Percentiles rank a stretch among this genome's conserved stretches.
phyloP scores from a whole-genome alignment of 2,329 filamentous ascomycete genomes.

The Harringtonia lauricola region DNA sequence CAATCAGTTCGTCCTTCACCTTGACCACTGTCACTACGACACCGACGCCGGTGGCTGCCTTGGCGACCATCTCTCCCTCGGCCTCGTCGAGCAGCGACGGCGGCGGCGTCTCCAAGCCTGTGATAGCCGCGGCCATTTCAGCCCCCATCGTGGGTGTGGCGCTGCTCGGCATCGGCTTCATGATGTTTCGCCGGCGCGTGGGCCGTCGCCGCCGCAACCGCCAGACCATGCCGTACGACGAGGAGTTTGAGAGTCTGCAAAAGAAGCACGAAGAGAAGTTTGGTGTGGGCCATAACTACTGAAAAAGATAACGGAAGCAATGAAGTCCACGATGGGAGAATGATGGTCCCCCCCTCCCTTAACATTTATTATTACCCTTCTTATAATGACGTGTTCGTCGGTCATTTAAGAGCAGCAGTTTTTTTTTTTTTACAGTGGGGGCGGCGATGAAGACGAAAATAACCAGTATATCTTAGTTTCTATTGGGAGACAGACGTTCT shows the following conservation, averaged over 20 bases:
- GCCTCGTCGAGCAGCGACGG: not conserved
- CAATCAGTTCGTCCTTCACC: not conserved
- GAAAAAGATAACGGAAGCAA: not conserved
- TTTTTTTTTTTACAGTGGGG: too few species aligned
- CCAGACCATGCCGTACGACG: conserved; percentile 10
- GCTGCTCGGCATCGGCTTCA: conserved; percentile 7
- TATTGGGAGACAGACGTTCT: too few species aligned
- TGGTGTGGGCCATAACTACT: conserved; percentile 12
- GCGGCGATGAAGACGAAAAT: too few species aligned
- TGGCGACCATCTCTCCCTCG: conserved; percentile 1
- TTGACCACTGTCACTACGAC: conserved; percentile 1
- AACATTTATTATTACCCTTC: too few species aligned
- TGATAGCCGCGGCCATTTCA: conserved; percentile 10
- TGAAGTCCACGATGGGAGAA: too few species aligned
- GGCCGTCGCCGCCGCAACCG: conserved; percentile 2
- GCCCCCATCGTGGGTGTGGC: conserved; percentile 13
- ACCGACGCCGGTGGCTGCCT: not conserved
- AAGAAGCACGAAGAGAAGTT: conserved; percentile 15
- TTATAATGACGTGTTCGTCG: too few species aligned
- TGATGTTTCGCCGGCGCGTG: conserved; percentile 9
- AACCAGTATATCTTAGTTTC: too few species aligned
- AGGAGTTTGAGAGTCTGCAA: conserved; percentile 15
- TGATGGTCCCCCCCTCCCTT: too few species aligned
- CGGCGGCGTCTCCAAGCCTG: conserved; percentile 6
- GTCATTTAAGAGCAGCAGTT: too few species aligned